Conservation (phyloP, 2,329 filamentous ascomycete species). For the Lasiodiplodia gonubiensis region DNA sequence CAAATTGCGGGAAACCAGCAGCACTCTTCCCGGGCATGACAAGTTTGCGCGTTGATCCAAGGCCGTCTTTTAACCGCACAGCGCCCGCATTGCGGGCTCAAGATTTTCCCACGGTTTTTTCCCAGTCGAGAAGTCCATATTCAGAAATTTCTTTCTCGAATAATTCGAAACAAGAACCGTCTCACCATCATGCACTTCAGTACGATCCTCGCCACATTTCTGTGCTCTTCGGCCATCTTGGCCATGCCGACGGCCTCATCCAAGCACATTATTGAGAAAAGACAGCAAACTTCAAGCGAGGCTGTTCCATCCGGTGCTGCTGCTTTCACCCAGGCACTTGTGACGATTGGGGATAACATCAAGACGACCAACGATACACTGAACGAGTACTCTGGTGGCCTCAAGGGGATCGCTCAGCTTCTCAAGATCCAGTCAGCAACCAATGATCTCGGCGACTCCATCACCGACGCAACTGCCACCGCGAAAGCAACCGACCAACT, state of each 20-base stretch:
- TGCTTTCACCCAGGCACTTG: conserved; percentile 5
- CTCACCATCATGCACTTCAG: conserved; percentile 3
- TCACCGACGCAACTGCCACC: conserved; percentile 1
- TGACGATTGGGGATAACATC: not conserved
- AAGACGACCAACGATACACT: conserved; percentile 14
- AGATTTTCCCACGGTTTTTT: not conserved
- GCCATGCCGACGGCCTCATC: not conserved
- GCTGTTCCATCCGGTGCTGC: conserved; percentile 1
- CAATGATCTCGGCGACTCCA: conserved; percentile 4
- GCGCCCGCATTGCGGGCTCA: not conserved
- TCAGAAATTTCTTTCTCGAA: not conserved
- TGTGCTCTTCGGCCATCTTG: not conserved
- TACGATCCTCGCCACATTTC: not conserved
- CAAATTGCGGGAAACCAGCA: not conserved
- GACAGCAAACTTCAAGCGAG: not conserved
- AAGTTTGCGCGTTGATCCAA: not conserved
- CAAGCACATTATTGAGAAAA: not conserved
- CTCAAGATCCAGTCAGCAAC: conserved; percentile 16
- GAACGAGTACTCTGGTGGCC: conserved; percentile 7
- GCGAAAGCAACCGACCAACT: conserved; percentile 4
- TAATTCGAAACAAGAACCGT: not conserved
- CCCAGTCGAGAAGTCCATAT: not conserved
- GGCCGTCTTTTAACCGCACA: not conserved
- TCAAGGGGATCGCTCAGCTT: conserved; percentile 16
- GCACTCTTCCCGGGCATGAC: not conserved